Base-by-base conservation (phyloP, 2,329 filamentous ascomycete species). In the Phialophora macrospora region DNA sequence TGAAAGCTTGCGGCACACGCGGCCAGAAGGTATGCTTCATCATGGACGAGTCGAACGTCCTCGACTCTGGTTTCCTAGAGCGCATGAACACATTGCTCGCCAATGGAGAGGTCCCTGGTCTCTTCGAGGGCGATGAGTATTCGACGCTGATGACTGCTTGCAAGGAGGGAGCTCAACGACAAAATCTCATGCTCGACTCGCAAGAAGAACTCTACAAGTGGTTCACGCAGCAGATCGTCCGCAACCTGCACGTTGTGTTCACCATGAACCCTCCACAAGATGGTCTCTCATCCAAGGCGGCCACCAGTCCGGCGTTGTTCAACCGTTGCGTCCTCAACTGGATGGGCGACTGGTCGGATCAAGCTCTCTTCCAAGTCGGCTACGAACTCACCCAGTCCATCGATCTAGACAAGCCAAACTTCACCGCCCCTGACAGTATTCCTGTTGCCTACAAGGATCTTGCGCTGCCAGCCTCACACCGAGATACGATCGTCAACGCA, bases 1-100 rank as follows among this genome's bases (percentile, higher is more conserved):
- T 99, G 48, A 90, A 95, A 54, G 88, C 95, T 64, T 96, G 92
- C 73, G 95, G 95, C 69, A 98, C 94, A 82, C 97, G 97, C 82
- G 95, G 95, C 41, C 95, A 99, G 77, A 98, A 98, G 83, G 96
- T 99, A 56, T 99, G 96, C 81, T 99, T 99, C 83, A 97, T 99
- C 82, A 98, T 99, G 93, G 95, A 99, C 76, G 95, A 99, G 81
- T 90, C 94, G 9, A 99, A 99, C 74, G 95, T 99, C 41, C 85
- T 99, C 30, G 95, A 99, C 78, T 99, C 95, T 51, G 95, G 95
- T 61, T 99, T 99, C 88, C 80, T 99, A 62, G 95, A 99, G 79
- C 90, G 96, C 73, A 99, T 99, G 95, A 99, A 99, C 77, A 99
- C 95, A 0, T 81, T 99, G 58, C 88, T 99, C 67, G 96, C 95